Conservation (phyloP, 306 rosid species). For the Medicago truncatula region MtrunA17r5.0-ANR NC_053046.1:5860001-5860500, state of each 20-base stretch:
- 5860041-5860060: no score
- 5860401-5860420: slow-evolving; percentile 18
- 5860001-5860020: not conserved
- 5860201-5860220: not conserved
- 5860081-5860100: no score
- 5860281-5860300: not conserved
- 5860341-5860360: not conserved
- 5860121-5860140: not conserved
- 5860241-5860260: not conserved
- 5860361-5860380: not conserved
- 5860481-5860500: slow-evolving; percentile 11
- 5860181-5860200: not conserved
- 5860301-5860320: not conserved
- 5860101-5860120: not conserved
- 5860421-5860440: not conserved
- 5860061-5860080: no score
- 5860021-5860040: not conserved
- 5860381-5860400: not conserved
- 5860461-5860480: not conserved
- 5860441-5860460: not conserved
- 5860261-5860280: not conserved
- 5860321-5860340: not conserved
- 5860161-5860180: not conserved
- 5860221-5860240: not conserved
- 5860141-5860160: not conserved